Percentiles rank a stretch among this genome's conserved stretches.
Evolutionary conservation across 176 grass and related monocot genomes (phyloP).

Genomic region (Lolium rigidum): DNA sequence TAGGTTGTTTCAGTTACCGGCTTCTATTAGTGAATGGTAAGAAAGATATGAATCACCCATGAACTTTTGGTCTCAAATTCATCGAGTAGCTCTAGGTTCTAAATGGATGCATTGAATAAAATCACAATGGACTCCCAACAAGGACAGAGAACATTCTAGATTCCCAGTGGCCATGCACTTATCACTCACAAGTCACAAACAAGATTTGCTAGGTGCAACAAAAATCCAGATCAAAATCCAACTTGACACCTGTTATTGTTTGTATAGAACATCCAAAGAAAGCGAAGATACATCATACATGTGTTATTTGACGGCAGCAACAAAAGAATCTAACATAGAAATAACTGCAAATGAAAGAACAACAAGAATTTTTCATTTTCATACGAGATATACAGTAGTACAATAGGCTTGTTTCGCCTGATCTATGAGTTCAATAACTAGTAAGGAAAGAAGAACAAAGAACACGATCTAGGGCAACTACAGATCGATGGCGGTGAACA

Average conservation of each 20-base stretch:
- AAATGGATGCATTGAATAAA: not conserved
- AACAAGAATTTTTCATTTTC: not conserved
- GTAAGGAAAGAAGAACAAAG: not conserved
- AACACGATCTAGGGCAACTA: not conserved
- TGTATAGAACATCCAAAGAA: too few species aligned
- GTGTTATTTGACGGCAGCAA: not conserved
- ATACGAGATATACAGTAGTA: not conserved
- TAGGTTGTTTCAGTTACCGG: too few species aligned
- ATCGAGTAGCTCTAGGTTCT: too few species aligned
- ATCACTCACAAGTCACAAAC: not conserved
- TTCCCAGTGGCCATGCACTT: not conserved
- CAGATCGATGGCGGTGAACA: not conserved
- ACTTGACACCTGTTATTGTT: not conserved
- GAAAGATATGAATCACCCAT: too few species aligned
- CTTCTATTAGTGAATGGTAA: too few species aligned
- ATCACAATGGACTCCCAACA: slow-evolving; percentile 26
- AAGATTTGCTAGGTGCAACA: not conserved
- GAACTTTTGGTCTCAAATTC: too few species aligned
- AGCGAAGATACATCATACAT: too few species aligned
- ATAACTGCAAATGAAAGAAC: not conserved
- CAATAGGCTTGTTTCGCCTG: not conserved
- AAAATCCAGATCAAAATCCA: not conserved
- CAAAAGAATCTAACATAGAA: not conserved
- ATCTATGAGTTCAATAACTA: not conserved
- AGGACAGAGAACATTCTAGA: not conserved